Conservation (phyloP, 345 rosid species). For the Dimocarpus longan region DNA sequence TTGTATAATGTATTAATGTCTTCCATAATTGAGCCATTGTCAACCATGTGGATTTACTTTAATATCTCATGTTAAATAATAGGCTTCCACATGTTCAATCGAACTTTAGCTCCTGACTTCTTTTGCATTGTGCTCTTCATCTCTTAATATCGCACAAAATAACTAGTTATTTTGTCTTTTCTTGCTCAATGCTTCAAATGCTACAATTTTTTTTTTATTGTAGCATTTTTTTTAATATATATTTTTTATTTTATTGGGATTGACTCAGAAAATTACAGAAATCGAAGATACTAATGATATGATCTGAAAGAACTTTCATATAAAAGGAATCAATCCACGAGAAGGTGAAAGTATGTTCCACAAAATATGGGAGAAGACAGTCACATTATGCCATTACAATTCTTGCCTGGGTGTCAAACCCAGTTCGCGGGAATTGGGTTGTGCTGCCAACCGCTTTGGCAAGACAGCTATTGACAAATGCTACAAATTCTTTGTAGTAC, state of each 20-base stretch:
- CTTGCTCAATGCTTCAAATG: not conserved
- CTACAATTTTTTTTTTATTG: not conserved
- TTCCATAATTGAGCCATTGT: conserved; percentile 1
- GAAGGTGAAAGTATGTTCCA: too few species aligned
- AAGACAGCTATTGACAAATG: not conserved
- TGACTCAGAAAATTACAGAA: too few species aligned
- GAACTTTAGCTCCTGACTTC: not conserved
- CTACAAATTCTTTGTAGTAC: not conserved
- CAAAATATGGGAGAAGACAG: too few species aligned
- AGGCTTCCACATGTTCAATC: conserved; percentile 9
- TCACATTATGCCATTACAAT: too few species aligned
- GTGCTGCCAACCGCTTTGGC: too few species aligned
- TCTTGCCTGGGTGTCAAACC: too few species aligned
- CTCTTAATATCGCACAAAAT: not conserved
- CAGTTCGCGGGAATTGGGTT: too few species aligned
- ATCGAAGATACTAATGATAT: too few species aligned
- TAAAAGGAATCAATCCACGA: too few species aligned
- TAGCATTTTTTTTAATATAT: too few species aligned
- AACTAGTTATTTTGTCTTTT: not conserved
- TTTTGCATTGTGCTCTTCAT: not conserved
- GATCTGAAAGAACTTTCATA: too few species aligned
- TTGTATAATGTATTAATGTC: not conserved
- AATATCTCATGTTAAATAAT: not conserved
- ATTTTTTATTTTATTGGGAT: too few species aligned
- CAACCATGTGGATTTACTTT: conserved; percentile 26